Evolutionary conservation across 2,329 filamentous ascomycete genomes (phyloP).

Genomic region (Boeremia exigua): DNA sequence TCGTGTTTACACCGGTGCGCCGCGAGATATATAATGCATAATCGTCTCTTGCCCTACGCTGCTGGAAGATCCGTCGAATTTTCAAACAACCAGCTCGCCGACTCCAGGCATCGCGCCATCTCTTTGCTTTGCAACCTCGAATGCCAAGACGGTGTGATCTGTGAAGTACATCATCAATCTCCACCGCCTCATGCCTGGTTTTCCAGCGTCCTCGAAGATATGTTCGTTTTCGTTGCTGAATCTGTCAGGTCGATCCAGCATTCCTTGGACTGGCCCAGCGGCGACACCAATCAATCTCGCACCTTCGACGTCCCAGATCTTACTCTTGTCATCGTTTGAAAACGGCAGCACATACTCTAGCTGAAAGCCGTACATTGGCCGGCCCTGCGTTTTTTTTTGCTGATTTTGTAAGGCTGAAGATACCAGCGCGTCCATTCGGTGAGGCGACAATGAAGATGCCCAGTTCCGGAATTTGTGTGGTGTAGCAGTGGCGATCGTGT

Average conservation of each 20-base stretch:
- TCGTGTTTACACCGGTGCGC: conserved; percentile 4
- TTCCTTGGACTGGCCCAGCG: conserved; percentile 66
- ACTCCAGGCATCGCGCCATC: conserved; percentile 18
- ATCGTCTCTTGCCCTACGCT: too few relatives aligned
- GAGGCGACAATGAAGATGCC: conserved; percentile 72
- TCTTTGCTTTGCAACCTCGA: conserved; percentile 61
- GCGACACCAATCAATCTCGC: conserved; percentile 70
- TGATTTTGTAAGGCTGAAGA: conserved; percentile 64
- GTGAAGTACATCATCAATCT: conserved; percentile 74
- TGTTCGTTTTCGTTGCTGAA: conserved; percentile 42
- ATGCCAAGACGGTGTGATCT: conserved; percentile 72
- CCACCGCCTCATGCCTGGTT: conserved; percentile 54
- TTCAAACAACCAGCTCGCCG: conserved; percentile 33
- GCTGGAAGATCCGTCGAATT: too few relatives aligned
- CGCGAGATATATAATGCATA: too few relatives aligned
- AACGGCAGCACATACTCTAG: conserved; percentile 64
- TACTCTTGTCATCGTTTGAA: conserved; percentile 1
- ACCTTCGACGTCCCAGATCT: conserved; percentile 16
- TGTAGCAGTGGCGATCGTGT: conserved; percentile 64
- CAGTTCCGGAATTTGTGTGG: conserved; percentile 70
- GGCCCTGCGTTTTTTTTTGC: conserved; percentile 40
- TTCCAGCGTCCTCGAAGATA: too few relatives aligned
- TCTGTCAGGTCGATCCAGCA: conserved; percentile 30
- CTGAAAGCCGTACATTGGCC: conserved; percentile 57
- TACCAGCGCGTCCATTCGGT: conserved; percentile 68